Conservation (phyloP, 345 rosid species). For the Crucihimalaya himalaica region DNA sequence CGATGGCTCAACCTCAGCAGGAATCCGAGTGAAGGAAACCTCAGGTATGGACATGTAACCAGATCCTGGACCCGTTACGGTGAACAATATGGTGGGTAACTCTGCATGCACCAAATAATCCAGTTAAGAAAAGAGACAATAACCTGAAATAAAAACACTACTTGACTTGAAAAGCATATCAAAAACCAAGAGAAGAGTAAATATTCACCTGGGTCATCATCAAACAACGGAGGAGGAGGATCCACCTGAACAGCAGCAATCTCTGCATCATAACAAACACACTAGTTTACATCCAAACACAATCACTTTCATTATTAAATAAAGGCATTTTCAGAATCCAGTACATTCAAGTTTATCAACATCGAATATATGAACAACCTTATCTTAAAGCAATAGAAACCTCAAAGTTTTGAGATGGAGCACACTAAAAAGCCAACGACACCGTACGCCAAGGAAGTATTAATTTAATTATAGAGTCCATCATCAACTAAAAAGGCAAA, state of each 20-base stretch:
- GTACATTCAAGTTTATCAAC: too few species aligned
- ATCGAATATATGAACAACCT: too few species aligned
- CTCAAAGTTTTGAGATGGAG: too few species aligned
- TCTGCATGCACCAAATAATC: slow-evolving; percentile 6
- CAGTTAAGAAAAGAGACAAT: neutral
- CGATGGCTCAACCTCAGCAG: neutral
- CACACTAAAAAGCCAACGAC: too few species aligned
- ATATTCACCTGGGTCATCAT: neutral
- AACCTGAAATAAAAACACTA: neutral
- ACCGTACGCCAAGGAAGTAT: too few species aligned
- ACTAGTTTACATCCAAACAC: neutral
- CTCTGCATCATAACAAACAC: slow-evolving; percentile 23
- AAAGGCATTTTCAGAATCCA: too few species aligned
- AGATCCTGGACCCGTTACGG: slow-evolving; percentile 16
- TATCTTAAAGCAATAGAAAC: too few species aligned
- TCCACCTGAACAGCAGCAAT: slow-evolving; percentile 21
- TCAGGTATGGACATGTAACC: slow-evolving; percentile 21
- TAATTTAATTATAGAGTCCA: neutral
- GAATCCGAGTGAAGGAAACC: slow-evolving; percentile 12
- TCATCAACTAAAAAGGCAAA: neutral
- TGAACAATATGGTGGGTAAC: slow-evolving; percentile 6
- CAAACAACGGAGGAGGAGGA: slow-evolving; percentile 35
- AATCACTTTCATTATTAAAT: too few species aligned
- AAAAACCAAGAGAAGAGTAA: neutral
- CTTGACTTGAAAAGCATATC: neutral